Percentiles rank a stretch among this genome's conserved stretches.
Evolutionary conservation across 176 grass and related monocot genomes (phyloP).

Genomic region (Elaeis guineensis): DNA sequence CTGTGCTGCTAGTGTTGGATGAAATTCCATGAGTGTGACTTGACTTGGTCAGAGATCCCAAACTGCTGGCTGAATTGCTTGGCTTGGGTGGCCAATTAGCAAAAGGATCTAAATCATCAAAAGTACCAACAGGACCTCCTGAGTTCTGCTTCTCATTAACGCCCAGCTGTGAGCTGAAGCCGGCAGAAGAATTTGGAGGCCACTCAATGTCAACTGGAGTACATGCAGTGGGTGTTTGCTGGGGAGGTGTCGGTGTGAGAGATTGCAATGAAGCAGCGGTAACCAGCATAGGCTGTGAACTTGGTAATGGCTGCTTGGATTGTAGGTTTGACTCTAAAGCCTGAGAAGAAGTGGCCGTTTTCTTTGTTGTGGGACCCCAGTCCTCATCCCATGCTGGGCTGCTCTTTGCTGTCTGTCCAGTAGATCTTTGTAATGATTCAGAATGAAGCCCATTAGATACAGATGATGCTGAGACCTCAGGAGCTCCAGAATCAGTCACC

Average conservation of each 20-base stretch:
- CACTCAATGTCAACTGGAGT: conserved; percentile 83
- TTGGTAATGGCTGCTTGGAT: conserved; percentile 26
- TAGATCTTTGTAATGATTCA: conserved; percentile 28
- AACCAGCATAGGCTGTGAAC: conserved; percentile 32
- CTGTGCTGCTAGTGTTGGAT: conserved; percentile 26
- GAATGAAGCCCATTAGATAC: conserved; percentile 59
- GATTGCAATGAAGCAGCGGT: conserved; percentile 18
- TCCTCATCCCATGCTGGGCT: conserved; percentile 82
- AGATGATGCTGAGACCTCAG: conserved; percentile 48
- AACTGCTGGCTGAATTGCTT: conserved; percentile 25
- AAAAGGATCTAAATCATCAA: conserved; percentile 92
- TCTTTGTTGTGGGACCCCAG: conserved; percentile 66
- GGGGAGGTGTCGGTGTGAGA: conserved; percentile 32
- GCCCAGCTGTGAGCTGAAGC: conserved; percentile 25
- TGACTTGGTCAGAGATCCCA: conserved; percentile 16
- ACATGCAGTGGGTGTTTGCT: conserved; percentile 43
- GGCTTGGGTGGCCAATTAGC: conserved; percentile 83
- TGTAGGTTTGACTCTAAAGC: conserved; percentile 31
- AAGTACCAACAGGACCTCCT: conserved; percentile 20
- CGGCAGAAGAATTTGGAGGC: conserved; percentile 65
- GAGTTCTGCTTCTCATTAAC: conserved; percentile 44
- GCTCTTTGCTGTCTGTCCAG: conserved; percentile 41
- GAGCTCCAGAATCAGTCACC: conserved; percentile 45
- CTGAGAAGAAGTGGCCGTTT: conserved; percentile 28
- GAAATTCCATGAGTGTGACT: conserved; percentile 36